Evolutionary conservation across 257 asterid genomes (phyloP), one percentile per base, ranked within the genome.

Genomic region (Nicotiana noctiflora): DNA sequence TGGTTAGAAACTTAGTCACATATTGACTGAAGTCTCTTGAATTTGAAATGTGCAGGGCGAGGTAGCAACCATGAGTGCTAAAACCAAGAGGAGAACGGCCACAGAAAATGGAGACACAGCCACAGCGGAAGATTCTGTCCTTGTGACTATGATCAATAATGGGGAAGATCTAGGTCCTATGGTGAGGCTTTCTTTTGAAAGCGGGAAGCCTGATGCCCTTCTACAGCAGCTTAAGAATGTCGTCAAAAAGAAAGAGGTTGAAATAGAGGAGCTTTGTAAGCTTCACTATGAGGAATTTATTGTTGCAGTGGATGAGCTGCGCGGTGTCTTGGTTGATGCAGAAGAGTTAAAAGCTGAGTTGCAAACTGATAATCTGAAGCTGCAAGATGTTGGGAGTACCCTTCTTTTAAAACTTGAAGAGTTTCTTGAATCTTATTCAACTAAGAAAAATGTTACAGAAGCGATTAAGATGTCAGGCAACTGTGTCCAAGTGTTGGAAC

Each of bases 191-290:
- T 83, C 98, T 44, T 93, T 94, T 59, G 98, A 94, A 84, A 86
- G 91, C 1, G 92, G 93, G 49, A 90, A 88, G 84, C 98, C 98
- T 3, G 98, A 95, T 62, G 84, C 93, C 40, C 95, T 95, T 32
- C 57, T 93, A 78, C 92, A 82, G 76, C 98, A 95, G 91, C 95
- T 95, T 59, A 95, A 87, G 84, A 84, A 80, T 81, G 89, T 91
- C 0, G 98, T 92, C 23, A 92, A 86, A 67, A 94, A 90, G 88
- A 93, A 95, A 85, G 98, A 95, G 85, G 92, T 90, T 34, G 98
- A 93, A 80, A 94, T 94, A 3, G 98, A 95, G 89, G 99, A 95
- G 80, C 93, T 95, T 23, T 95, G 98, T 85, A 95, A 95, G 90
- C 92, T 95, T 77, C 99, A 95, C 29, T 95, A 95, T 2, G 99